Percentiles rank a stretch among this genome's conserved stretches.
Conservation (phyloP, 306 rosid species). For the Trifolium repens region DNA sequence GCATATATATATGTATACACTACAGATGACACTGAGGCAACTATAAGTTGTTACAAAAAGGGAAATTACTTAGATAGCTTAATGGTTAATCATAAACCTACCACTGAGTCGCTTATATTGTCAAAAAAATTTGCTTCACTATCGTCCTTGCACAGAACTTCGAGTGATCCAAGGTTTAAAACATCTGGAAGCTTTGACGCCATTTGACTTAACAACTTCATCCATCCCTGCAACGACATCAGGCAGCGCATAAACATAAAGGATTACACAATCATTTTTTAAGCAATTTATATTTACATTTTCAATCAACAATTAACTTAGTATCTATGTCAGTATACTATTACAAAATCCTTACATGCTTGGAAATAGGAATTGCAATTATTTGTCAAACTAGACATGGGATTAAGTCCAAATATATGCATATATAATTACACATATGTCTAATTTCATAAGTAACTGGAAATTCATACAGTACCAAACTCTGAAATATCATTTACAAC, state of each 20-base stretch:
- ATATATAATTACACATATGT: constrained; percentile 13
- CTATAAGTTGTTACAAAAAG: background rate
- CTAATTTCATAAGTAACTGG: constrained; percentile 19
- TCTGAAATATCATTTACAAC: constrained; percentile 18
- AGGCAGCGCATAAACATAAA: constrained; percentile 37
- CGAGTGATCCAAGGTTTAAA: constrained; percentile 64
- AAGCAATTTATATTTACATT: constrained; percentile 9
- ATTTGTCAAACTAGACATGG: constrained; percentile 8
- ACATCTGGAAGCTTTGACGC: constrained; percentile 76
- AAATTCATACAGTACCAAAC: constrained; percentile 30
- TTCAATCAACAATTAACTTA: constrained; percentile 1
- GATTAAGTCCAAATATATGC: constrained; percentile 10
- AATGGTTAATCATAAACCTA: constrained; percentile 38
- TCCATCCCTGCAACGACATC: constrained; percentile 78
- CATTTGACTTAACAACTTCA: constrained; percentile 78
- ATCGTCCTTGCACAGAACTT: constrained; percentile 61
- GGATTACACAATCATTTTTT: constrained; percentile 12
- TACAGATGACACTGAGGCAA: constrained; percentile 26
- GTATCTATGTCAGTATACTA: background rate
- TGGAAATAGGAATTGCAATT: constrained; percentile 28
- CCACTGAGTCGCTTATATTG: constrained; percentile 76
- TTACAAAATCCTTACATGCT: constrained; percentile 34
- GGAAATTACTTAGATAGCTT: constrained; percentile 29
- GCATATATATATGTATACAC: background rate
- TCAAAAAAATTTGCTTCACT: constrained; percentile 80